Conservation (phyloP, 805 yeast genomes). For the Spathaspora boniae region DNA sequence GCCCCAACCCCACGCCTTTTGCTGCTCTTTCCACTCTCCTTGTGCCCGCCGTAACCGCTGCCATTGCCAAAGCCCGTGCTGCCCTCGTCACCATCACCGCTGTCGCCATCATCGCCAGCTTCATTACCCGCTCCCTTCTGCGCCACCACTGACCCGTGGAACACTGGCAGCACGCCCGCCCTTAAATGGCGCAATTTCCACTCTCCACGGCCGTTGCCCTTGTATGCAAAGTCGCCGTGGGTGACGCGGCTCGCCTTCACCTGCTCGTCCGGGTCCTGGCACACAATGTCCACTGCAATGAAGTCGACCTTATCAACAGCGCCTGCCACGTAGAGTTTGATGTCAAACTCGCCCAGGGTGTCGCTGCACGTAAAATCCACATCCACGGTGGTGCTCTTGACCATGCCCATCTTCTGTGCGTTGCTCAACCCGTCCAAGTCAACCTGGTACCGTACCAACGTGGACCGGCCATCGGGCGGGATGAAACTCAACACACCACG, state of each 20-base stretch:
- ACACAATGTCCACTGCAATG: slow-evolving; percentile 24
- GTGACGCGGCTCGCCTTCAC: slow-evolving; percentile 63
- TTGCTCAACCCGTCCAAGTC: slow-evolving; percentile 37
- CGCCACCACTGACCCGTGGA: slow-evolving; percentile 54
- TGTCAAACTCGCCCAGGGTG: slow-evolving; percentile 60
- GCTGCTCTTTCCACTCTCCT: slow-evolving; percentile 5
- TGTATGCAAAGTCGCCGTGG: slow-evolving; percentile 69
- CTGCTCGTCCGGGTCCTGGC: slow-evolving; percentile 15
- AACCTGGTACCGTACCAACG: slow-evolving; percentile 59
- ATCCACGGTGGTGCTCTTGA: slow-evolving; percentile 47
- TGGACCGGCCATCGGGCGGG: slow-evolving; percentile 84
- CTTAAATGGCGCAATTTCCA: slow-evolving; percentile 62
- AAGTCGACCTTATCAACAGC: slow-evolving; percentile 32
- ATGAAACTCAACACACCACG: slow-evolving; percentile 59
- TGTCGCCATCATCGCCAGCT: slow-evolving; percentile 8
- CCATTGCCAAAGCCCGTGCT: slow-evolving; percentile 9
- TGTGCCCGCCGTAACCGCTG: slow-evolving; percentile 2
- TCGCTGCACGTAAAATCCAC: slow-evolving; percentile 38
- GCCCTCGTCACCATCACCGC: slow-evolving; percentile 17
- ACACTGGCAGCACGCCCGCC: slow-evolving; percentile 63
- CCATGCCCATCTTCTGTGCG: slow-evolving; percentile 18
- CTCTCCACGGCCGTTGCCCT: slow-evolving; percentile 49
- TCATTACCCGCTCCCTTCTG: no score
- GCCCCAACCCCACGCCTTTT: no score
- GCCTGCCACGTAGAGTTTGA: slow-evolving; percentile 37